Percentiles rank a stretch among this genome's conserved stretches.
phyloP scores from a whole-genome alignment of 1,284 basidiomycete species.

The Neonothopanus nambi region DNA sequence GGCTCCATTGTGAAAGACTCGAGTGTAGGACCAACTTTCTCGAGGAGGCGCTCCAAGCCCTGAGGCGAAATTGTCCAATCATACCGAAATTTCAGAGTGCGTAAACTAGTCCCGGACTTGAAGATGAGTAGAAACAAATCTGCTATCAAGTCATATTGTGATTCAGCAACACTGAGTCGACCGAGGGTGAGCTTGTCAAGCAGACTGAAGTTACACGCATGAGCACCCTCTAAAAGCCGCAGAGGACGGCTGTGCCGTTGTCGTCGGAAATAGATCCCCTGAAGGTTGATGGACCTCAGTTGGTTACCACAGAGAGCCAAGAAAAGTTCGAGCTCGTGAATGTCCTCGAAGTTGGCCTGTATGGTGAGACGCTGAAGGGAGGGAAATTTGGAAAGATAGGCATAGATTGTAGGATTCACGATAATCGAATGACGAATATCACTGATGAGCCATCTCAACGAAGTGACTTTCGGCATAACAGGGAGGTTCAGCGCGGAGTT shows the following conservation, averaged over 20 bases:
- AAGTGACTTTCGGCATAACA: constrained; percentile 5
- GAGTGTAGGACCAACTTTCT: not conserved
- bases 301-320: not conserved
- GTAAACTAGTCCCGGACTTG: not conserved
- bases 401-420: constrained; percentile 6
- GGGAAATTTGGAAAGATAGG: constrained; percentile 7
- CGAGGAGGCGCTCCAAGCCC: constrained; percentile 1
- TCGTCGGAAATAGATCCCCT: constrained; percentile 8
- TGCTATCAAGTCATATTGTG: constrained; percentile 3
- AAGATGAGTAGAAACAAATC: constrained; percentile 4
- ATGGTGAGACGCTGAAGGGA: constrained; percentile 8
- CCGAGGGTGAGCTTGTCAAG: constrained; percentile 5
- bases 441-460: constrained; percentile 4
- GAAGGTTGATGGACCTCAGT: constrained; percentile 5
- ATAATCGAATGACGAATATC: constrained; percentile 6
- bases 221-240: not conserved
- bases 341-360: constrained; percentile 6
- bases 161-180: not conserved
- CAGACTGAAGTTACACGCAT: not conserved
- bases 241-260: constrained; percentile 4
- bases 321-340: constrained; percentile 9
- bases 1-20: constrained; percentile 7
- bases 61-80: constrained; percentile 8
- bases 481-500: not conserved
- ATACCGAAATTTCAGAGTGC: constrained; percentile 2